phyloP scores from a whole-genome alignment of 192 early-diverging fungal species.

The Coemansia sp. region DNA sequence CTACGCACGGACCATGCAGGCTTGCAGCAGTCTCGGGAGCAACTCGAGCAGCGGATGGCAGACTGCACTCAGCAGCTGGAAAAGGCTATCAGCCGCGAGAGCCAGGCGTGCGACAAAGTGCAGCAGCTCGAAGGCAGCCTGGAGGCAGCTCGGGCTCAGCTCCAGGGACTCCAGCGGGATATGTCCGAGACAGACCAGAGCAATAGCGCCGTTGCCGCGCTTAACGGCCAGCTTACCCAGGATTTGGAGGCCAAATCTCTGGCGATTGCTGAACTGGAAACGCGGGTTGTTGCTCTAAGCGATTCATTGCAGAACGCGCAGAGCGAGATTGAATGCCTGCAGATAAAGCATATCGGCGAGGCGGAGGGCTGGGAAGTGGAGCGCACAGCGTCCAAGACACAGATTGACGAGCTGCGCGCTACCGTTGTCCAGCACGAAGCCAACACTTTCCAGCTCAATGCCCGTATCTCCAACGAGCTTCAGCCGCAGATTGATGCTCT shows the following conservation, averaged over 20 bases:
- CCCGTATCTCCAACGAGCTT: conserved; percentile 2
- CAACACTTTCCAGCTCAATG: neutral
- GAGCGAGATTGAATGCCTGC: neutral
- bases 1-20: neutral
- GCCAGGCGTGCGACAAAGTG: conserved; percentile 1
- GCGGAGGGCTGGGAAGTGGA: neutral
- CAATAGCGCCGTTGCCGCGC: neutral
- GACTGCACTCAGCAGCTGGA: neutral
- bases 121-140: conserved; percentile 11
- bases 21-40: conserved; percentile 1
- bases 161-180: neutral
- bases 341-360: neutral
- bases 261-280: neutral
- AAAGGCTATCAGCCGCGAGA: neutral
- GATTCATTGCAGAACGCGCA: neutral
- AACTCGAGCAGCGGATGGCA: neutral
- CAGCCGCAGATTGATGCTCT: neutral
- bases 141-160: neutral
- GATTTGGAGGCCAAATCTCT: conserved; percentile 2
- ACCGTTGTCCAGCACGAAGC: neutral
- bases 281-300: neutral
- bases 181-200: neutral
- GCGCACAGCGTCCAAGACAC: neutral
- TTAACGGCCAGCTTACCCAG: conserved; percentile 1
- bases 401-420: neutral